phyloP scores from a whole-genome alignment of 306 rosid genomes.

The Lathyrus tuberosus region DNA sequence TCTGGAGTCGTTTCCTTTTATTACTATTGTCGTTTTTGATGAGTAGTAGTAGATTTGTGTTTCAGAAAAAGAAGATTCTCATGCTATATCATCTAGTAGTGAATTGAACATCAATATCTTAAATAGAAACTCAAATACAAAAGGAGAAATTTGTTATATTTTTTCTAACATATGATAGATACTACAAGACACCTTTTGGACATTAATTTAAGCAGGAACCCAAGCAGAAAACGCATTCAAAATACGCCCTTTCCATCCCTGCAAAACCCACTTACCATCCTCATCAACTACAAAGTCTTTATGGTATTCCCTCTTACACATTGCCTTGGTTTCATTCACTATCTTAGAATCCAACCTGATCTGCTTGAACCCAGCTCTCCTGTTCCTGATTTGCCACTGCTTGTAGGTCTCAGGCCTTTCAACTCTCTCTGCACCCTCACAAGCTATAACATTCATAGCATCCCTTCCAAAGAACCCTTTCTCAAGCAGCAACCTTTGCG shows the following conservation, averaged over 20 bases:
- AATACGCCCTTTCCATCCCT: conserved; percentile 87
- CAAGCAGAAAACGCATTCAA: conserved; percentile 72
- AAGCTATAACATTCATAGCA: conserved; percentile 73
- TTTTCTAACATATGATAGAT: not conserved
- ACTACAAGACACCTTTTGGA: not conserved
- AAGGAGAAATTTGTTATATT: not conserved
- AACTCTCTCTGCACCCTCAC: conserved; percentile 75
- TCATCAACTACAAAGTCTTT: conserved; percentile 61
- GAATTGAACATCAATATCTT: conserved; percentile 21
- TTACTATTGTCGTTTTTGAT: too few relatives aligned
- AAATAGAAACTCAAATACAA: not conserved
- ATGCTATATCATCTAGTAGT: conserved; percentile 23
- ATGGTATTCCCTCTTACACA: conserved; percentile 65
- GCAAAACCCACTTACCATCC: conserved; percentile 81
- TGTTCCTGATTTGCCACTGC: conserved; percentile 84
- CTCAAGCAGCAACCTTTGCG: conserved; percentile 58
- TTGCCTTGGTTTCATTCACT: conserved; percentile 46
- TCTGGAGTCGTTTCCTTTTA: not conserved
- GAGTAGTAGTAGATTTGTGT: conserved; percentile 6
- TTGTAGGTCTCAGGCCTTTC: conserved; percentile 88
- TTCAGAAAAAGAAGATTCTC: not conserved
- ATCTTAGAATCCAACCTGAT: conserved; percentile 51
- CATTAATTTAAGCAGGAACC: conserved; percentile 52
- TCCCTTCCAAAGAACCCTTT: conserved; percentile 64
- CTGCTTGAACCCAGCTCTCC: conserved; percentile 75